phyloP scores from a whole-genome alignment of 257 asterid species.

The Rehmannia glutinosa region DNA sequence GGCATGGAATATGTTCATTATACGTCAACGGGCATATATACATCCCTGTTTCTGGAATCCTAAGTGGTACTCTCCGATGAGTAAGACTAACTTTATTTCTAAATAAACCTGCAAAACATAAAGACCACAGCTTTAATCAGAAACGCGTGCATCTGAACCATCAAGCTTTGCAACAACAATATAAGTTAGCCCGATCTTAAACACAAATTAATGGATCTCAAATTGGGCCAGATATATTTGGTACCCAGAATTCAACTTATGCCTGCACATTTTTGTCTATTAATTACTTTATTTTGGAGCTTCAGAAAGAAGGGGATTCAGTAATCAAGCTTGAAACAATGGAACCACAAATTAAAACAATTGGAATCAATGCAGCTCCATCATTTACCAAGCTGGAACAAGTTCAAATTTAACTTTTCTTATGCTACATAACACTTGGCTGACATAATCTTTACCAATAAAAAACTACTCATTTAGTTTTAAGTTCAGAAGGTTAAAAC shows the following conservation, averaged over 20 bases:
- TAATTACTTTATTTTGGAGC: background rate
- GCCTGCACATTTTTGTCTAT: background rate
- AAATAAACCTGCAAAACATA: slow-evolving; percentile 36
- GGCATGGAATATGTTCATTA: slow-evolving; percentile 89
- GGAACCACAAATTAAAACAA: background rate
- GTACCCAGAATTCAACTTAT: background rate
- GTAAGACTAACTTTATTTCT: slow-evolving; percentile 60
- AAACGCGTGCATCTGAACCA: background rate
- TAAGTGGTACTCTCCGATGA: slow-evolving; percentile 48
- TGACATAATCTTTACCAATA: background rate
- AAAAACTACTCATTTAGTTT: background rate
- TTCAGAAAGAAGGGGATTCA: background rate
- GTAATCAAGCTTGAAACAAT: background rate
- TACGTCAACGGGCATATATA: slow-evolving; percentile 68
- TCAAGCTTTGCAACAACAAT: background rate
- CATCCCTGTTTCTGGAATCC: slow-evolving; percentile 64
- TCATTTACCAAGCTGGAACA: background rate
- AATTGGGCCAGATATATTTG: background rate
- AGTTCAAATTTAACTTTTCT: background rate
- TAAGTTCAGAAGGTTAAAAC: background rate
- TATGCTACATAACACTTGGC: background rate
- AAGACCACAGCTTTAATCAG: slow-evolving; percentile 1
- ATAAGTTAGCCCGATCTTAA: background rate
- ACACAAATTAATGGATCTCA: background rate
- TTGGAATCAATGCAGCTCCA: background rate